Conservation (phyloP, 129 eudicot genomes). For the Flaveria linearis region DNA sequence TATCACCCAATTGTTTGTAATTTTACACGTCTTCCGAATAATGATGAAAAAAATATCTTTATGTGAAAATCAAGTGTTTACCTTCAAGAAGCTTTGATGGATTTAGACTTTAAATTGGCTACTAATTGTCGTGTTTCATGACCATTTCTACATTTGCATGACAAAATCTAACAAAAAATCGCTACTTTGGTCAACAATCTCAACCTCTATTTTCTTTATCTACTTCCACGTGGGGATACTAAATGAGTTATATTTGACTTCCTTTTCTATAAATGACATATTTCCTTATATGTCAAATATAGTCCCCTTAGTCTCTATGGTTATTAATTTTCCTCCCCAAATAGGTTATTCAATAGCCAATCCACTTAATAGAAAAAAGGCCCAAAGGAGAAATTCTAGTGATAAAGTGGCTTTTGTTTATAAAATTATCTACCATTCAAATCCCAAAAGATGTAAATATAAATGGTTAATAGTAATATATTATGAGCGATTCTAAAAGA, state of each 20-base stretch:
- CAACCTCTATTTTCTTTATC: neutral
- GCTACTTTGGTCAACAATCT: conserved; percentile 6
- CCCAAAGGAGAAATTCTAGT: too few species aligned
- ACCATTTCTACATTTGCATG: neutral
- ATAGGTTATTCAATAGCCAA: neutral
- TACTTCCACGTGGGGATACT: conserved; percentile 13
- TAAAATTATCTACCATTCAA: too few species aligned
- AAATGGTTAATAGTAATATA: too few species aligned
- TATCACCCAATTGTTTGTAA: neutral
- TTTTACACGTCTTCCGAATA: neutral
- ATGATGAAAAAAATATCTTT: neutral
- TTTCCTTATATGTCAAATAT: conserved; percentile 5
- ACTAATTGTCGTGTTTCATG: conserved; percentile 7
- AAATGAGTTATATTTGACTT: conserved; percentile 1
- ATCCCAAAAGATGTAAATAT: too few species aligned
- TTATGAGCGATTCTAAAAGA: too few species aligned
- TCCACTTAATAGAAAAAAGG: neutral
- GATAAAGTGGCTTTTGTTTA: too few species aligned
- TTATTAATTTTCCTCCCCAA: neutral
- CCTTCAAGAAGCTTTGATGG: neutral
- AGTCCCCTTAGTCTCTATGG: neutral
- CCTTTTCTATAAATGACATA: neutral
- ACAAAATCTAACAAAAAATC: neutral
- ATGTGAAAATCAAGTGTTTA: neutral
- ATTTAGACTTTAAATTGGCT: neutral